phyloP scores from a whole-genome alignment of 73 alveolate species.

The Symbiodinium pilosum region DNA sequence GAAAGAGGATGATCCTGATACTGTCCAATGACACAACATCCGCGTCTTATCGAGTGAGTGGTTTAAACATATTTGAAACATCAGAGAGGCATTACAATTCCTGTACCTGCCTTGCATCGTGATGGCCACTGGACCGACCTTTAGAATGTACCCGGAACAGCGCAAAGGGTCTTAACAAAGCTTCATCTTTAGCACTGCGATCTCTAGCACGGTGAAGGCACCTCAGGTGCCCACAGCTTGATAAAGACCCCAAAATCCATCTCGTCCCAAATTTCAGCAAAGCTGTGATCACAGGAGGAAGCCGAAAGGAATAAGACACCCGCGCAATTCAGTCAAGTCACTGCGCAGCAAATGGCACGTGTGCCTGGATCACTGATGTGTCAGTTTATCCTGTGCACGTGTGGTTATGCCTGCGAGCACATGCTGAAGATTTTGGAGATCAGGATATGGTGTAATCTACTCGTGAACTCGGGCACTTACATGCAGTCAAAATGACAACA shows the following conservation, averaged over 20 bases:
- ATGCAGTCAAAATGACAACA: not conserved
- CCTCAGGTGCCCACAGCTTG: not conserved
- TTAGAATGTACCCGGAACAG: not conserved
- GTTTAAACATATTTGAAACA: not conserved
- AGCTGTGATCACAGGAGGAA: not conserved
- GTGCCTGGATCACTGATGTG: not conserved
- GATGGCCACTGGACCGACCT: too few relatives aligned
- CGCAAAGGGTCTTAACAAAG: not conserved
- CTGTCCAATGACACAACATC: not conserved
- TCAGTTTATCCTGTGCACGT: not conserved
- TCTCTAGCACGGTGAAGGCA: not conserved
- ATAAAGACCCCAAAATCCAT: not conserved
- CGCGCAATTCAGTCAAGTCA: not conserved
- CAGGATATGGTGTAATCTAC: not conserved
- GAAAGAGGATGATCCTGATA: not conserved
- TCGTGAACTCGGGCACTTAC: not conserved
- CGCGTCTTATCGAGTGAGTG: not conserved
- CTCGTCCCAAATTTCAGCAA: not conserved
- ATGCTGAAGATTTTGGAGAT: not conserved
- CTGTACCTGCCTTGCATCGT: not conserved
- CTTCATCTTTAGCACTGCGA: not conserved
- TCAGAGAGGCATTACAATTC: not conserved
- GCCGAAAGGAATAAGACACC: not conserved
- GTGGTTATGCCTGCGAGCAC: not conserved
- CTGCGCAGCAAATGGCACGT: not conserved